Conservation (phyloP, 73 alveolate species). For the Paramecium sexaurelia region DNA sequence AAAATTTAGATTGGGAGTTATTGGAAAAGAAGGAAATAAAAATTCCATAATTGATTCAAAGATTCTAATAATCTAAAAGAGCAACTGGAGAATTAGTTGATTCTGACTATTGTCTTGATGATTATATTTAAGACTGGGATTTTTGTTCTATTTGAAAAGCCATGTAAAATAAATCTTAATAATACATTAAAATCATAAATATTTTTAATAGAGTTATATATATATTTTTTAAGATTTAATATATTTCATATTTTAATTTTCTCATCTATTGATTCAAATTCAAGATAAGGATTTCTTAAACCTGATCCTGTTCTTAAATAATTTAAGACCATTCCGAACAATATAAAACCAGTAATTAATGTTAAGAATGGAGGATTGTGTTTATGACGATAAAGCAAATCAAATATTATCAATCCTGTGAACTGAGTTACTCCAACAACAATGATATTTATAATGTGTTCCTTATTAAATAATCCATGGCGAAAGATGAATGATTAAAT, state of each 20-base stretch:
- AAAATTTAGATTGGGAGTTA: neutral
- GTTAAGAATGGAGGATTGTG: slow-evolving; percentile 33
- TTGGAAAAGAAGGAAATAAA: neutral
- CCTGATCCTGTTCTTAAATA: slow-evolving; percentile 29
- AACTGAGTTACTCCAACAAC: neutral
- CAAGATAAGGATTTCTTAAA: neutral
- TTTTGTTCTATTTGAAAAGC: neutral
- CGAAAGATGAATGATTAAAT: neutral
- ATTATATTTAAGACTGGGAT: neutral
- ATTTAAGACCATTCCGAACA: neutral
- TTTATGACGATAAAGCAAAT: neutral
- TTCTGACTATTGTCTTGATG: neutral
- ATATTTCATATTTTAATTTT: neutral
- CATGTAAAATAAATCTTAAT: no score
- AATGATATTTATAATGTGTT: neutral
- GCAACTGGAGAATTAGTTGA: neutral
- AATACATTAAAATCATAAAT: no score
- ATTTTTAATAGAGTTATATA: no score
- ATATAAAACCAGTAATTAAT: neutral
- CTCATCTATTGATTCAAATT: neutral
- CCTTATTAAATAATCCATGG: slow-evolving; percentile 30
- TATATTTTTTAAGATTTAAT: no score
- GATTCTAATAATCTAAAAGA: neutral
- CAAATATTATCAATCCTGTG: neutral
- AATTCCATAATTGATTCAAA: neutral